Base-by-base conservation (phyloP, 495 filamentous ascomycete genomes). In the Aspergillus sparsus region DNA sequence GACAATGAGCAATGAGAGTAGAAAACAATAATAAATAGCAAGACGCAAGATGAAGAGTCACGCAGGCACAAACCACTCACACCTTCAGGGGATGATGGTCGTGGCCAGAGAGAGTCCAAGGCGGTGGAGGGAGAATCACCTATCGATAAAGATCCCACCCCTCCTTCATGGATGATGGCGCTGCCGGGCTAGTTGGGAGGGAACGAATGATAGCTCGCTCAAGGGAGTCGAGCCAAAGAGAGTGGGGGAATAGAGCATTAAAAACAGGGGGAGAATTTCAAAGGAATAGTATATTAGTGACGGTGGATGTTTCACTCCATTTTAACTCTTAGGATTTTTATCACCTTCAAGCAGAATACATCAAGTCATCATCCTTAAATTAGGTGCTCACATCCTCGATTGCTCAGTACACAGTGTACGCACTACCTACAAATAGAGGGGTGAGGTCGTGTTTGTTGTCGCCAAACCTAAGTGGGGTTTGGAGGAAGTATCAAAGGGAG, bases 61-160 rank as follows among this genome's bases (percentile, higher is more conserved):
- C 66, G 68, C 68, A 71, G 66, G 68, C 64, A 71, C 68, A 66
- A 52, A 57, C 62, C 65, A 67, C 55, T 67, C 49, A 67, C 57
- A 64, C 58, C 27, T 1, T 27, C 50, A 44, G 34, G 46, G 53
- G 33, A 12, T 54, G 46, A 41, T 15, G 41, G 39, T 54, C 50
- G 62, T 51, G 8, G 45, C 41, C 53, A 9, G 41, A 35, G 33
- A 39, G 16, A 31, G 53, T 51, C 41, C 21, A 27, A 32, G 45
- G 62, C 33, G 53, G 57, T 58, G 57, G 57, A 52, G 34, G 21
- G 51, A 55, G 42, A 49, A 13, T 52, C 21, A 27, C 68, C 68
- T 70, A 70, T 70, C 68, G 68, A 70, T 70, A 70, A 64, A 49
- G 63, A 68, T 53, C 36, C 41, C 62, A 53, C 60, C 67, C 68